A percentile compares a stretch with the other conserved stretches of the same genome.
Evolutionary conservation across 306 rosid genomes (phyloP).

Genomic region (Pachyrhizus erosus): DNA sequence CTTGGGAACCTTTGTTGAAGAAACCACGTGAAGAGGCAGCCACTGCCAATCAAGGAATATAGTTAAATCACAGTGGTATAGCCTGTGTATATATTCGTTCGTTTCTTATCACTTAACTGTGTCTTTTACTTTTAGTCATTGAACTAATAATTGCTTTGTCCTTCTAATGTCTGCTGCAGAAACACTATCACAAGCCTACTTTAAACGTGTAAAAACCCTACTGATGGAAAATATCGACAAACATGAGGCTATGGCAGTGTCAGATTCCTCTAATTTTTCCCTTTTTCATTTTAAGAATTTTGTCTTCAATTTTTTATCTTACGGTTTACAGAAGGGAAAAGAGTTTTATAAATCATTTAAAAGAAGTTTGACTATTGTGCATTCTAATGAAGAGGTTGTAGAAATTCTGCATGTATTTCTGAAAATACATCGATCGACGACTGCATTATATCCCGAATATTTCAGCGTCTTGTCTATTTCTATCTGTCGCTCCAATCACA

Average conservation of each 20-base stretch:
- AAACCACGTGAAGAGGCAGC: slow-evolving; percentile 52
- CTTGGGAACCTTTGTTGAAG: slow-evolving; percentile 29
- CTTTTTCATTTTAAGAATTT: neutral
- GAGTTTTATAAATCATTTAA: neutral
- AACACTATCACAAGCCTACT: slow-evolving; percentile 35
- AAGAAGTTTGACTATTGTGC: slow-evolving; percentile 30
- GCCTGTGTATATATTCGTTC: slow-evolving; percentile 23
- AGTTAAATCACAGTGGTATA: slow-evolving; percentile 26
- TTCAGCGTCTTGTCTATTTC: slow-evolving; percentile 40
- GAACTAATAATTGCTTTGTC: slow-evolving; percentile 48
- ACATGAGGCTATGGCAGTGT: slow-evolving; percentile 36
- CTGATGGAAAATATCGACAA: slow-evolving; percentile 38
- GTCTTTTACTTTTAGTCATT: slow-evolving; percentile 41
- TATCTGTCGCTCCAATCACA: slow-evolving; percentile 4
- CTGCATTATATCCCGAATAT: neutral
- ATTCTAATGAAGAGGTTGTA: slow-evolving; percentile 36
- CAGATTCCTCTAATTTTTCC: slow-evolving; percentile 13
- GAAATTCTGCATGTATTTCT: slow-evolving; percentile 20
- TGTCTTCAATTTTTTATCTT: neutral
- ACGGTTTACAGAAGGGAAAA: slow-evolving; percentile 10
- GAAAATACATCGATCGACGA: slow-evolving; percentile 9
- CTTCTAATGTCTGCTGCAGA: slow-evolving; percentile 38
- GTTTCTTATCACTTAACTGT: slow-evolving; percentile 39
- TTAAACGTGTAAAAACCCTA: slow-evolving; percentile 28
- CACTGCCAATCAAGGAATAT: slow-evolving; percentile 11